Evolutionary conservation across 2,329 filamentous ascomycete genomes (phyloP).

Genomic region (Allantophomopsis cytisporea): DNA sequence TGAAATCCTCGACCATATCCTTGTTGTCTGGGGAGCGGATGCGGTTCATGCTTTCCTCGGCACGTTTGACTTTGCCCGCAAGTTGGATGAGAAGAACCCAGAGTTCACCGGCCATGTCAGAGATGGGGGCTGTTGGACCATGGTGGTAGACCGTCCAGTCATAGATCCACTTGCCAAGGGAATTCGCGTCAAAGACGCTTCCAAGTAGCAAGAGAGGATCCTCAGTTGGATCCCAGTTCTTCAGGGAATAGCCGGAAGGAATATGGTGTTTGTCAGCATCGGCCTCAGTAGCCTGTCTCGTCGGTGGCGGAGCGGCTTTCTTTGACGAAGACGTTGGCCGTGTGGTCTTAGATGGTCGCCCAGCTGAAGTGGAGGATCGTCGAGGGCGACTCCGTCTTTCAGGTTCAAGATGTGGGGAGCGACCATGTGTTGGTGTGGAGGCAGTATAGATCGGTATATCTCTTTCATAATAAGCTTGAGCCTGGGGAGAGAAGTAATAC

Average conservation of each 20-base stretch:
- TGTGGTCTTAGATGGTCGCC: slow-evolving; percentile 11
- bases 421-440: background rate
- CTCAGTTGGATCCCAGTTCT: slow-evolving; percentile 96
- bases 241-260: slow-evolving; percentile 80
- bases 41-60: slow-evolving; percentile 61
- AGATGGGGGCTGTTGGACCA: slow-evolving; percentile 67
- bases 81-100: slow-evolving; percentile 93
- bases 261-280: slow-evolving; percentile 59
- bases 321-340: slow-evolving; percentile 13
- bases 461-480: background rate
- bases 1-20: slow-evolving; percentile 80
- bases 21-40: slow-evolving; percentile 62
- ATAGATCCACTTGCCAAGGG: slow-evolving; percentile 97
- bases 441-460: no score
- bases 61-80: slow-evolving; percentile 84
- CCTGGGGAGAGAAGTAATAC: slow-evolving; percentile 16
- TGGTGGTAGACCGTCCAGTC: slow-evolving; percentile 96
- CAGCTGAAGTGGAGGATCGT: slow-evolving; percentile 16
- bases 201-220: slow-evolving; percentile 88
- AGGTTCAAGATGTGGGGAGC: slow-evolving; percentile 10
- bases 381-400: slow-evolving; percentile 9
- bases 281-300: slow-evolving; percentile 38
- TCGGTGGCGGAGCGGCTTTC: slow-evolving; percentile 18
- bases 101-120: slow-evolving; percentile 84
- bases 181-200: slow-evolving; percentile 95